Evolutionary conservation across 352 stramenopile species (phyloP).

Genomic region (Phytopythium chamaehyphon): DNA sequence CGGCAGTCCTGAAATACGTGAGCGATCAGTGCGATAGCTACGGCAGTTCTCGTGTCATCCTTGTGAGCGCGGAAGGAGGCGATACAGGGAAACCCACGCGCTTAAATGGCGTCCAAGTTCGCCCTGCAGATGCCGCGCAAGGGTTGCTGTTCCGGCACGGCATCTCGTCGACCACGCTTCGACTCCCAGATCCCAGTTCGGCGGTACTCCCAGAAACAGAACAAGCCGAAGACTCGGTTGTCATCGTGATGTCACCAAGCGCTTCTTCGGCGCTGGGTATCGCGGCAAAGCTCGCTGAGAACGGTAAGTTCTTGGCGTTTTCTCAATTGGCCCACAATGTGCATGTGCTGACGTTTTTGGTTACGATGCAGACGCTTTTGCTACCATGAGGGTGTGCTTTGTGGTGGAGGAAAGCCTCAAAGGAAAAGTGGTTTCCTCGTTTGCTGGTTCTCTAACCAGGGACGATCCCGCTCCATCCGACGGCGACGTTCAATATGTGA

Average conservation of each 20-base stretch:
- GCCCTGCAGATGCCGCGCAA: constrained; percentile 7
- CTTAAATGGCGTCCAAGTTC: neutral
- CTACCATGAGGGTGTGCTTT: constrained; percentile 17
- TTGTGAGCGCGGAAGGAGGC: constrained; percentile 6
- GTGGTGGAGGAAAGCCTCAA: constrained; percentile 37
- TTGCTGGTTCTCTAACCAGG: neutral
- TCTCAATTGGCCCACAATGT: no score
- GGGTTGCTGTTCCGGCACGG: constrained; percentile 32
- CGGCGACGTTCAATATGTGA: neutral
- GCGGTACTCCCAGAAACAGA: neutral
- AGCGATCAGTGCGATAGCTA: constrained; percentile 13
- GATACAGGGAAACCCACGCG: neutral
- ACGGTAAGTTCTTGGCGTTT: no score
- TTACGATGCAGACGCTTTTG: constrained; percentile 11
- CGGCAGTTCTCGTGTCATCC: constrained; percentile 7
- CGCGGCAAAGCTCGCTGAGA: constrained; percentile 14
- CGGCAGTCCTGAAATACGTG: constrained; percentile 23
- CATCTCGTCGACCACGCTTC: constrained; percentile 19
- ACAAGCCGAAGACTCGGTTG: neutral
- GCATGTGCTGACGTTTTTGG: no score
- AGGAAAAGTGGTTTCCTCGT: neutral
- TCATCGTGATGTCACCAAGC: constrained; percentile 25
- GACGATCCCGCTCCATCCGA: neutral
- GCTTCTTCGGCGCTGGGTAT: constrained; percentile 7
- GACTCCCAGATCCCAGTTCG: neutral